phyloP scores from a whole-genome alignment of 345 rosid species.

The Lepidium didymum region DNA sequence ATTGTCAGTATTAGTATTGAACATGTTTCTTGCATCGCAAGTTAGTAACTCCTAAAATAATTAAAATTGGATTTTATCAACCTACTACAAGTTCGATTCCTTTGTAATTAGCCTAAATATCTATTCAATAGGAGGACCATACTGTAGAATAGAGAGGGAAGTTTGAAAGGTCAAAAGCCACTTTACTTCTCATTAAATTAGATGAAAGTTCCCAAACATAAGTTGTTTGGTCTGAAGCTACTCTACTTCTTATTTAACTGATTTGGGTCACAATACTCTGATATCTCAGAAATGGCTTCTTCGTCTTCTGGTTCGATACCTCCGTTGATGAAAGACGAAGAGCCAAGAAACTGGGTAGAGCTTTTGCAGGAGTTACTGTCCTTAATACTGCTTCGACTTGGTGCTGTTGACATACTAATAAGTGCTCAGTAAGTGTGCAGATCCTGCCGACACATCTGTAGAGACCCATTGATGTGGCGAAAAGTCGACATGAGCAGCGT shows the following conservation, averaged over 20 bases:
- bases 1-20: too few species aligned
- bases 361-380: slow-evolving; percentile 42
- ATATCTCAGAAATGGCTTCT: not conserved
- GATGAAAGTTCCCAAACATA: not conserved
- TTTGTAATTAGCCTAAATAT: too few species aligned
- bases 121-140: too few species aligned
- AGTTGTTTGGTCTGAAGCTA: not conserved
- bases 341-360: slow-evolving; percentile 33
- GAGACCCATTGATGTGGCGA: slow-evolving; percentile 43
- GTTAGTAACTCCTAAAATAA: too few species aligned
- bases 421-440: slow-evolving; percentile 43
- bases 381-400: slow-evolving; percentile 32
- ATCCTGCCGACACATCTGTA: slow-evolving; percentile 39
- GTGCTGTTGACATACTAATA: slow-evolving; percentile 28
- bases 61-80: too few species aligned
- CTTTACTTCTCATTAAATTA: too few species aligned
- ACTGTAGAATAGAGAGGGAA: too few species aligned
- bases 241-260: not conserved
- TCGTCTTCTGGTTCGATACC: not conserved
- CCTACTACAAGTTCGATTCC: too few species aligned
- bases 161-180: too few species aligned
- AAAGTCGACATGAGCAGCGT: slow-evolving; percentile 29
- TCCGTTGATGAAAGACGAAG: not conserved
- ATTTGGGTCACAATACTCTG: too few species aligned
- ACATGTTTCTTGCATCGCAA: too few species aligned